Conservation (phyloP, 148 eudicot species). For the Oxyria digyna region DNA sequence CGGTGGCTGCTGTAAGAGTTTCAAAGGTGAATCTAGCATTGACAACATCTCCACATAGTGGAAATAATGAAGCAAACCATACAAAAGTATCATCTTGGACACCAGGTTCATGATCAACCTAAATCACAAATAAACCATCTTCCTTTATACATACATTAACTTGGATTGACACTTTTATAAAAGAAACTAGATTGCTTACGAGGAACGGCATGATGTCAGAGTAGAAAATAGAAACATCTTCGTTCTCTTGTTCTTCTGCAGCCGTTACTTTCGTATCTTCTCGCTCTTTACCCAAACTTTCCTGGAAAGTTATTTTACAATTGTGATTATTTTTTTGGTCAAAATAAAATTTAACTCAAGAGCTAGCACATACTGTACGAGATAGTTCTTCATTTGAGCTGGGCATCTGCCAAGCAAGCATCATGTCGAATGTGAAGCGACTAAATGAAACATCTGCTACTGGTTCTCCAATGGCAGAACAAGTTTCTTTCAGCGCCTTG, state of each 20-base stretch:
- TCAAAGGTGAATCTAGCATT: constrained; percentile 81
- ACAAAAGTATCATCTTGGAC: constrained; percentile 70
- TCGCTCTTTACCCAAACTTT: constrained; percentile 58
- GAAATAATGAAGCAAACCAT: constrained; percentile 75
- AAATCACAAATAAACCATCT: constrained; percentile 4
- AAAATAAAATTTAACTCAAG: background rate
- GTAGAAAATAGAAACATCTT: constrained; percentile 77
- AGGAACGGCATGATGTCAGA: constrained; percentile 92
- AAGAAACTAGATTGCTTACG: constrained; percentile 28
- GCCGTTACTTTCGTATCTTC: constrained; percentile 37
- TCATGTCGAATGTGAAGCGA: constrained; percentile 85
- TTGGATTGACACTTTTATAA: no score
- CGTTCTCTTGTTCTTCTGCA: constrained; percentile 26
- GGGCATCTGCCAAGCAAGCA: constrained; percentile 93
- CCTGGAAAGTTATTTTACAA: constrained; percentile 22
- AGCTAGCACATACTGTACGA: constrained; percentile 21
- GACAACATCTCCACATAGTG: constrained; percentile 50
- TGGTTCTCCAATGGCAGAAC: constrained; percentile 28
- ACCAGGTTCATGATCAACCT: constrained; percentile 74
- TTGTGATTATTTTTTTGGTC: background rate
- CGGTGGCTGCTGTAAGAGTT: constrained; percentile 65
- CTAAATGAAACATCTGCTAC: constrained; percentile 47
- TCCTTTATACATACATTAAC: no score
- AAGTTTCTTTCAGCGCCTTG: constrained; percentile 36
- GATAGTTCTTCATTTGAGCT: constrained; percentile 41